A percentile compares a stretch with the other conserved stretches of the same genome.
These are phyloP conservation scores for Aspergillus udagawae DNA, from an alignment of 2,329 filamentous ascomycete genomes.

Conservation along the genomic window DNA sequence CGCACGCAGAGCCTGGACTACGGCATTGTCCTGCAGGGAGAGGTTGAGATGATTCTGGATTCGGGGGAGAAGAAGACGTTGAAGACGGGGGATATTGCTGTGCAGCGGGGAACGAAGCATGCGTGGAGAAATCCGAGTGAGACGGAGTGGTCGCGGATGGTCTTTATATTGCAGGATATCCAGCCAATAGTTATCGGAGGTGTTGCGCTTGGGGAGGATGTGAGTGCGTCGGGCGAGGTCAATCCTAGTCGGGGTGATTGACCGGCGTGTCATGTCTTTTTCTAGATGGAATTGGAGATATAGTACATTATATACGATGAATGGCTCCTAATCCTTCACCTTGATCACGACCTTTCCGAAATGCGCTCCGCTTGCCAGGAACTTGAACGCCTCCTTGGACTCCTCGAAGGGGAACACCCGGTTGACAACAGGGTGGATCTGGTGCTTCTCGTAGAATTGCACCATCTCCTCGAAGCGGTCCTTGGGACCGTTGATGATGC, in stretches of 20 bases:
- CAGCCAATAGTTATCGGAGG: constrained; percentile 20
- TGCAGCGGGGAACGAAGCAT: constrained; percentile 56
- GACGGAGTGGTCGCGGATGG: constrained; percentile 48
- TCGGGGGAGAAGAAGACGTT: constrained; percentile 47
- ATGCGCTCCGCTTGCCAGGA: constrained; percentile 50
- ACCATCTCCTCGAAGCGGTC: constrained; percentile 46
- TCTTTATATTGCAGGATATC: constrained; percentile 32
- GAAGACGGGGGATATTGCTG: constrained; percentile 51
- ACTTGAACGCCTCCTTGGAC: constrained; percentile 50
- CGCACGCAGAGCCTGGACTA: constrained; percentile 54
- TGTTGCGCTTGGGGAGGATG: constrained; percentile 22
- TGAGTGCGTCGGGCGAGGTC: constrained; percentile 10
- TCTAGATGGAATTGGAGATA: not conserved
- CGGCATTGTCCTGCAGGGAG: constrained; percentile 53
- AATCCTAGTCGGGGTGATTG: not conserved
- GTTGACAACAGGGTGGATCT: constrained; percentile 47
- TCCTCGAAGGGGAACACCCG: constrained; percentile 52
- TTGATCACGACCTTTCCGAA: constrained; percentile 55
- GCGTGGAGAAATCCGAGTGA: constrained; percentile 49
- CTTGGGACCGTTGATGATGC: constrained; percentile 60
- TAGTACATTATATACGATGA: not conserved
- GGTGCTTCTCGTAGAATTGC: constrained; percentile 30
- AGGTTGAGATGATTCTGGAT: constrained; percentile 50
- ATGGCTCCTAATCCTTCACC: constrained; percentile 24
- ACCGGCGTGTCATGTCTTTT: not conserved